Conservation (phyloP, 2,329 filamentous ascomycete genomes). For the Fusarium oxysporum region DNA sequence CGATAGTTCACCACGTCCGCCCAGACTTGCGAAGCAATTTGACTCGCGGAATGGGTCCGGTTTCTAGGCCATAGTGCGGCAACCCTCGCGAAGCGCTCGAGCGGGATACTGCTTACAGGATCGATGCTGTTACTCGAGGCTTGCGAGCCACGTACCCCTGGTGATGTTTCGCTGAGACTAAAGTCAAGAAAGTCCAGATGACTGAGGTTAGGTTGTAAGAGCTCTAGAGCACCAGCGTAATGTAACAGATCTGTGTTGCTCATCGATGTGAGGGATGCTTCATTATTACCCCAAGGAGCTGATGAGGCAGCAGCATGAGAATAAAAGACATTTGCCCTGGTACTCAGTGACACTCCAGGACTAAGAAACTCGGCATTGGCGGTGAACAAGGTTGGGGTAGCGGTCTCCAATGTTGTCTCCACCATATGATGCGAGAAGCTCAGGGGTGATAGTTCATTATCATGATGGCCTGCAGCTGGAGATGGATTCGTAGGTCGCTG, state of each 20-base stretch:
- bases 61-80: neutral
- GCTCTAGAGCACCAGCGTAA: neutral
- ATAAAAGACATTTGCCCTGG: neutral
- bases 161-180: rapidly evolving
- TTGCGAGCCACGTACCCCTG: rapidly evolving
- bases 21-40: neutral
- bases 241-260: neutral
- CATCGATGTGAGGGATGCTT: neutral
- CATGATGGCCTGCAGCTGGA: rapidly evolving
- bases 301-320: rapidly evolving
- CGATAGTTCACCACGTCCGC: neutral
- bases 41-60: neutral
- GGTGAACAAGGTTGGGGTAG: neutral
- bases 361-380: neutral
- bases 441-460: neutral
- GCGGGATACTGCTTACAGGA: neutral
- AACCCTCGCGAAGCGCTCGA: neutral
- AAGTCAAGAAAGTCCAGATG: neutral
- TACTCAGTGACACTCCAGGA: neutral
- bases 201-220: neutral
- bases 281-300: neutral
- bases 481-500: rapidly evolving
- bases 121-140: neutral
- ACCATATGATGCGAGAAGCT: neutral
- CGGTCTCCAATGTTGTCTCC: neutral